These are phyloP conservation scores for Cymbopogon citratus DNA, from an alignment of 176 grass and related monocot genomes.

Conservation along the genomic window DNA sequence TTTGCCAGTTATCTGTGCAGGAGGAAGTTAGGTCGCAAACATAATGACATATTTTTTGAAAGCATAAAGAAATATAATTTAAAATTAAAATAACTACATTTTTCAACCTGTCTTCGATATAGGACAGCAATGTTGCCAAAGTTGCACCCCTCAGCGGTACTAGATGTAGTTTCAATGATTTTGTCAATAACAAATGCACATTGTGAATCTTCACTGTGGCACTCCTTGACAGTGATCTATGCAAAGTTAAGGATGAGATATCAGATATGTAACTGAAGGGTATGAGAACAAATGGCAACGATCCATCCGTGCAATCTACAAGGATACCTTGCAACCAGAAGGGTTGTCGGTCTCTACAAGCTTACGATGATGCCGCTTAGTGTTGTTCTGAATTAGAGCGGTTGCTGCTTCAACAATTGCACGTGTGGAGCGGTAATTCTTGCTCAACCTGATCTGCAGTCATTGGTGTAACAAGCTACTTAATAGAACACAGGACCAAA, in stretches of 20 bases:
- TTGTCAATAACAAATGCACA: slow-evolving; percentile 95
- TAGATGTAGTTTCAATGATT: slow-evolving; percentile 82
- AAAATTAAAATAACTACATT: not conserved
- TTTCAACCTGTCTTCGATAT: slow-evolving; percentile 80
- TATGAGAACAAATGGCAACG: not conserved
- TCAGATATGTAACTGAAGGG: slow-evolving; percentile 22
- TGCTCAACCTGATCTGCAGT: slow-evolving; percentile 82
- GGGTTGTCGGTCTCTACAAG: slow-evolving; percentile 82
- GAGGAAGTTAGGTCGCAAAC: slow-evolving; percentile 23
- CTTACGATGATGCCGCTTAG: slow-evolving; percentile 51
- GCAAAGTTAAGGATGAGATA: slow-evolving; percentile 27
- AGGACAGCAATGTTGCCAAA: slow-evolving; percentile 79
- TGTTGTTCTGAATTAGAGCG: slow-evolving; percentile 84
- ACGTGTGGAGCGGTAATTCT: slow-evolving; percentile 85
- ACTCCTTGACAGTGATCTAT: slow-evolving; percentile 88
- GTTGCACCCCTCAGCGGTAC: slow-evolving; percentile 37
- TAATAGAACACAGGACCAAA: slow-evolving; percentile 20
- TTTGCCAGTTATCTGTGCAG: slow-evolving; percentile 83
- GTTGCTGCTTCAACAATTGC: slow-evolving; percentile 93
- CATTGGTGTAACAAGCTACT: slow-evolving; percentile 23
- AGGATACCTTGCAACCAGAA: slow-evolving; percentile 70
- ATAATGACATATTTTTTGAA: slow-evolving; percentile 20
- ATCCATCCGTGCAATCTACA: slow-evolving; percentile 13
- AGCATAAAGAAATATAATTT: slow-evolving; percentile 26
- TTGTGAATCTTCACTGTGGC: slow-evolving; percentile 86